Percentiles rank a stretch among this genome's conserved stretches.
These are phyloP conservation scores for Penicillium cosmopolitanum DNA, from an alignment of 495 filamentous ascomycete species.

Conservation along the genomic window DNA sequence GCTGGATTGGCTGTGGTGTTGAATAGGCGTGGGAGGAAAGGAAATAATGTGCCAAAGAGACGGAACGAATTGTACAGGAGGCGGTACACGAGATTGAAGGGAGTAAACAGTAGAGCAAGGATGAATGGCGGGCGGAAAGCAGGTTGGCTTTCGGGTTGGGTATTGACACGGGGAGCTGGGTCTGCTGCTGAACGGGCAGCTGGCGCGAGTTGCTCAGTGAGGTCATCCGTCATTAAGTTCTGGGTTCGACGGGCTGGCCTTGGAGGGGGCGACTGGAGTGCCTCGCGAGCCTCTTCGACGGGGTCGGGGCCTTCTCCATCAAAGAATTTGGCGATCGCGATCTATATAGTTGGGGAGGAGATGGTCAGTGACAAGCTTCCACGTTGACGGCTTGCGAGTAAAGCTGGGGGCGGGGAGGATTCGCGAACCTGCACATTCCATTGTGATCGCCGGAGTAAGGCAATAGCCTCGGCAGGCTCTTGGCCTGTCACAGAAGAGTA, in stretches of 20 bases:
- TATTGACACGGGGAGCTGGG: constrained; percentile 79
- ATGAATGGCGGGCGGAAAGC: constrained; percentile 71
- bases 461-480: constrained; percentile 74
- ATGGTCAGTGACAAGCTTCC: constrained; percentile 9
- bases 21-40: constrained; percentile 79
- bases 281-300: constrained; percentile 73
- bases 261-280: constrained; percentile 58
- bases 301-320: constrained; percentile 89
- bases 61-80: constrained; percentile 64
- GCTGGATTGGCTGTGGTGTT: constrained; percentile 51
- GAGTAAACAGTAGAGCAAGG: constrained; percentile 75
- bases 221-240: constrained; percentile 63
- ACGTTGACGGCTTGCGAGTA: constrained; percentile 5
- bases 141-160: constrained; percentile 66
- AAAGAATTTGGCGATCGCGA: constrained; percentile 96
- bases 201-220: constrained; percentile 49
- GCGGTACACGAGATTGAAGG: constrained; percentile 76
- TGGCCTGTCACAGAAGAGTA: constrained; percentile 89
- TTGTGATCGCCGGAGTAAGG: constrained; percentile 79
- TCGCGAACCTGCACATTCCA: constrained; percentile 89
- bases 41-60: constrained; percentile 73
- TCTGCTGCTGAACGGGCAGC: constrained; percentile 34
- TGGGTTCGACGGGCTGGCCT: constrained; percentile 56
- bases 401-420: neutral
- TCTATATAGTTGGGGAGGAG: constrained; percentile 52